Evolutionary conservation across 2,329 filamentous ascomycete genomes (phyloP), one percentile per base, ranked within the genome.

Genomic region (Zopfia rhizophila): DNA sequence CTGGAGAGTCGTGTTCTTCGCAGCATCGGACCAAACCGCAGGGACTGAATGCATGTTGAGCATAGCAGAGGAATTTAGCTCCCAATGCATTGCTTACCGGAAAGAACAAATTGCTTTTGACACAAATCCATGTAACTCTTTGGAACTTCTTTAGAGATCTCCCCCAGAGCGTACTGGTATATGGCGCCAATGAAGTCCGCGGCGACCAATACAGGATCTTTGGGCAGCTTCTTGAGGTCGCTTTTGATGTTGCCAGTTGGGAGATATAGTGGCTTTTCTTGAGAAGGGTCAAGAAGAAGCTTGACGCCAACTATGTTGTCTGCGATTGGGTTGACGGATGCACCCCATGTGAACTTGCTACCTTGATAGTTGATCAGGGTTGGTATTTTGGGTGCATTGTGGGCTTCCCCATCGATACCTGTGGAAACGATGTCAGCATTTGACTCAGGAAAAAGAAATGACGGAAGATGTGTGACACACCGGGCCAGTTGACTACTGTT

Each of bases 221-320:
- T 38, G 6, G 35, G 35, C 23, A 38, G 35, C 23, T 38, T 38
- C 17, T 27, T 27, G 7, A 38, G 18, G 13, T 38, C 35, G n/a
- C 19, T 38, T 16, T 17, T 38, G 35, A 27, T 18, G 16, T 38
- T 38, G 8, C 19, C 16, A 7, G 23, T 38, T 6, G 35, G 35
- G n/a, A 38, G 35, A 38, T 38, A 38, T 6, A 25, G 23, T 5
- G 35, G 35, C 22, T 24, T 38, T 27, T 38, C 35, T 17, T 38
- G 35, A 17, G 18, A 24, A 17, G 35, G 35, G 22, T 38, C 35
- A 11, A 38, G 22, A 18, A 38, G 17, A 7, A 38, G 17, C 17
- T 38, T 38, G 19, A 38, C 35, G 22, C 35, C 35, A 18, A 38
- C 35, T 13, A 38, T 38, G 17, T 27, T 38, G n/a, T 38, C 35